These are phyloP conservation scores for Gomphus bonarii DNA, from an alignment of 1,284 basidiomycete genomes.

Conservation along the genomic window DNA sequence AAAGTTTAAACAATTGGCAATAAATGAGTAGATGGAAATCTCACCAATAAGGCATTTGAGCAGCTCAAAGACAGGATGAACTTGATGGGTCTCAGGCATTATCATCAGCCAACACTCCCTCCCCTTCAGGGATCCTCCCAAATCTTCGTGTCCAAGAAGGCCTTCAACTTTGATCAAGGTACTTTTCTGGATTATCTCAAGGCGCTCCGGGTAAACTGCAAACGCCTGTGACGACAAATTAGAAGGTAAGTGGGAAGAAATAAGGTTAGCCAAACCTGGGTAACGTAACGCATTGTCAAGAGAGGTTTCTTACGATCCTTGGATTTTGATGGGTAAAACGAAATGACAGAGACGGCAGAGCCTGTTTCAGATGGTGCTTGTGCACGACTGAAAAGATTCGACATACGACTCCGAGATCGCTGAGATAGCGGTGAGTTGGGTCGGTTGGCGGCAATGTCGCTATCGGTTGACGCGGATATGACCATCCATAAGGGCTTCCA, in stretches of 20 bases:
- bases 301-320: conserved; percentile 63
- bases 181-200: conserved; percentile 80
- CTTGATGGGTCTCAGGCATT: conserved; percentile 62
- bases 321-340: conserved; percentile 52
- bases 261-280: conserved; percentile 28
- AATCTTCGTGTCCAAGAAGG: conserved; percentile 66
- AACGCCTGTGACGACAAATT: conserved; percentile 36
- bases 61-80: conserved; percentile 55
- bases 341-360: conserved; percentile 38
- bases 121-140: conserved; percentile 45
- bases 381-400: conserved; percentile 48
- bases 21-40: conserved; percentile 14
- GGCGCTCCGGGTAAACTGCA: conserved; percentile 90
- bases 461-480: conserved; percentile 38
- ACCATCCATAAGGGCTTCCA: conserved; percentile 94
- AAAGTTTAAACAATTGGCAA: conserved; percentile 10
- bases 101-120: conserved; percentile 77
- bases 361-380: conserved; percentile 17
- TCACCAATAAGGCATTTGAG: conserved; percentile 88
- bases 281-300: conserved; percentile 44
- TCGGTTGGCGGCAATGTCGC: conserved; percentile 15
- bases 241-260: not conserved
- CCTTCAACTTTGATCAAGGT: conserved; percentile 88
- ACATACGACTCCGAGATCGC: conserved; percentile 54
- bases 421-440: conserved; percentile 15